Evolutionary conservation across 1,139 yeast genomes (phyloP).

Genomic region (Sugiyamaella pinicola): DNA sequence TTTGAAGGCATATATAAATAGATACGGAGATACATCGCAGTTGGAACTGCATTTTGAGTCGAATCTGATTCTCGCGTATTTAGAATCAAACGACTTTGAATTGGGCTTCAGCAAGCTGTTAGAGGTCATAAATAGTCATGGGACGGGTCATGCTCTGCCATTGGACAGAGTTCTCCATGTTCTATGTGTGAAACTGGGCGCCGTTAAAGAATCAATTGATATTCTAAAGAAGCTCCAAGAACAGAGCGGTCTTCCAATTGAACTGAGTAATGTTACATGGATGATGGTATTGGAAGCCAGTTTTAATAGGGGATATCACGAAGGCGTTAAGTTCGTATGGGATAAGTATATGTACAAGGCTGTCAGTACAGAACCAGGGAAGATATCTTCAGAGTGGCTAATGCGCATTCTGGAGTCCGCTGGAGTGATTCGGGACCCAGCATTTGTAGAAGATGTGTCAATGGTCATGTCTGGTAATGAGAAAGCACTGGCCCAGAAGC

Average conservation of each 20-base stretch:
- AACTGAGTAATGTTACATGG: constrained; percentile 8
- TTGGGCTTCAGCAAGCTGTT: constrained; percentile 4
- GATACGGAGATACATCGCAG: background rate
- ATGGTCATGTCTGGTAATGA: background rate
- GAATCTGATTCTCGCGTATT: constrained; percentile 19
- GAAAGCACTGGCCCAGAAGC: background rate
- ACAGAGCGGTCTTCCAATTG: background rate
- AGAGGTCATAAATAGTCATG: background rate
- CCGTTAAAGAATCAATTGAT: constrained; percentile 9
- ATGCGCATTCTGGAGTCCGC: constrained; percentile 11
- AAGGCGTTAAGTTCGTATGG: constrained; percentile 16
- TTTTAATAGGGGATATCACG: constrained; percentile 1
- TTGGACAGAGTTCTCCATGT: constrained; percentile 2
- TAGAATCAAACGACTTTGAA: constrained; percentile 17
- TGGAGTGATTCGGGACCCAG: constrained; percentile 4
- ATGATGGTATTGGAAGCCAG: constrained; percentile 11
- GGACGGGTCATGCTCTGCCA: background rate
- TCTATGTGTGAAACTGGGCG: constrained; percentile 1
- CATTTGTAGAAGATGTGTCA: constrained; percentile 6
- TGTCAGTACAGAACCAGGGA: background rate
- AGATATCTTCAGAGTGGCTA: background rate
- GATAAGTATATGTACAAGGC: constrained; percentile 6
- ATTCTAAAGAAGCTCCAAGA: background rate
- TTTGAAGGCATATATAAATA: background rate
- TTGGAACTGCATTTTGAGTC: background rate